phyloP scores from a whole-genome alignment of 2,329 filamentous ascomycete genomes.

The Cadophora luteo-olivacea region DNA sequence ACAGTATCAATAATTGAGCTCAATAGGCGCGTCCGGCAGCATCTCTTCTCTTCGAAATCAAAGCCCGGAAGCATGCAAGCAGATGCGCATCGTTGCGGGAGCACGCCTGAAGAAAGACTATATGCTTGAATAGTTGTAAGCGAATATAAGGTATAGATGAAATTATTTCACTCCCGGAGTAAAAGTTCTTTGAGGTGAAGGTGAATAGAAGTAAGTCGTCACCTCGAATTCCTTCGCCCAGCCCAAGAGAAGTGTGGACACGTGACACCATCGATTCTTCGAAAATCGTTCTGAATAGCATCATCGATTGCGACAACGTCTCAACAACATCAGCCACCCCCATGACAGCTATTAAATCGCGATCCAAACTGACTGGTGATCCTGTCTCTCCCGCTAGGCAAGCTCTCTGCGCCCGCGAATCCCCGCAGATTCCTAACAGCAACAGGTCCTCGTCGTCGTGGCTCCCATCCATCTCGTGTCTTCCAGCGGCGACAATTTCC shows the following conservation, averaged over 20 bases:
- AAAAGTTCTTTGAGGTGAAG: not conserved
- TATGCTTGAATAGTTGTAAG: too few species aligned
- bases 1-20: too few species aligned
- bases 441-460: slow-evolving; percentile 47
- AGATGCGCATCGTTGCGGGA: too few species aligned
- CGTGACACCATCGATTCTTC: slow-evolving; percentile 29
- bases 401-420: slow-evolving; percentile 11
- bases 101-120: too few species aligned
- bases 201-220: not conserved
- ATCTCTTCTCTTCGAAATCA: too few species aligned
- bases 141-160: too few species aligned
- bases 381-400: slow-evolving; percentile 15
- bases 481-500: slow-evolving; percentile 59
- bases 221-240: not conserved
- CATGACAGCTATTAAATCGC: slow-evolving; percentile 29
- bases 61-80: too few species aligned
- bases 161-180: too few species aligned
- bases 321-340: slow-evolving; percentile 22
- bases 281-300: slow-evolving; percentile 26
- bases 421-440: slow-evolving; percentile 1
- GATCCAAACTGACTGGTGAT: slow-evolving; percentile 12
- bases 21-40: too few species aligned
- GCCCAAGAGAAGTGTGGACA: slow-evolving; percentile 12
- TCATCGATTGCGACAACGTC: slow-evolving; percentile 25
- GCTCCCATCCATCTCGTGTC: slow-evolving; percentile 59